Evolutionary conservation across 1,284 basidiomycete genomes (phyloP).

Genomic region (Melampsora americana): DNA sequence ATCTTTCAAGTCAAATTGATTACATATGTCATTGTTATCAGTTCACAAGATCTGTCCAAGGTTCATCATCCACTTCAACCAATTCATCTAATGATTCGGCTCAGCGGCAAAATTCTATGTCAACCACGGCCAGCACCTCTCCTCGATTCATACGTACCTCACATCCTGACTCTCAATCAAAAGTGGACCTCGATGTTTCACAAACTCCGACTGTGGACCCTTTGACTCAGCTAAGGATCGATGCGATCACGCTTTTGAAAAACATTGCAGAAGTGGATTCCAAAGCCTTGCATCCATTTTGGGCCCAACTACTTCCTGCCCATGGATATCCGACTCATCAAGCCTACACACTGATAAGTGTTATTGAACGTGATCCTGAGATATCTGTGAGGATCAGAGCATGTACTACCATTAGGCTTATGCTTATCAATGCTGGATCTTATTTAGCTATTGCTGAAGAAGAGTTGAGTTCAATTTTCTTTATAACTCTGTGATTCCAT

Average conservation of each 20-base stretch:
- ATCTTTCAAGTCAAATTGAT: constrained; percentile 29
- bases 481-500: too few species aligned
- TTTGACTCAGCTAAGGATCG: constrained; percentile 26
- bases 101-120: neutral
- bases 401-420: constrained; percentile 5
- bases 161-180: constrained; percentile 8
- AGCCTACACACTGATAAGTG: constrained; percentile 30
- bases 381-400: constrained; percentile 37
- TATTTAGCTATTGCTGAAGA: constrained; percentile 41
- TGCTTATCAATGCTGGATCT: constrained; percentile 17
- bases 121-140: constrained; percentile 20
- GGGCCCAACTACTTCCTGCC: constrained; percentile 35
- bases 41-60: neutral
- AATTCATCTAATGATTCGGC: neutral
- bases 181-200: neutral
- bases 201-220: too few species aligned
- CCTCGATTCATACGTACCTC: neutral
- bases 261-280: constrained; percentile 33
- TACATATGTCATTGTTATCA: constrained; percentile 33
- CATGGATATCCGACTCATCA: constrained; percentile 25
- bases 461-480: constrained; percentile 16
- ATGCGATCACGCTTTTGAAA: constrained; percentile 28
- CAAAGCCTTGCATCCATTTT: constrained; percentile 41
- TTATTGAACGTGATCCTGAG: constrained; percentile 36
- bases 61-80: neutral